Base-by-base conservation (phyloP, 208 protist genomes). In the Acanthamoeba quina region DNA sequence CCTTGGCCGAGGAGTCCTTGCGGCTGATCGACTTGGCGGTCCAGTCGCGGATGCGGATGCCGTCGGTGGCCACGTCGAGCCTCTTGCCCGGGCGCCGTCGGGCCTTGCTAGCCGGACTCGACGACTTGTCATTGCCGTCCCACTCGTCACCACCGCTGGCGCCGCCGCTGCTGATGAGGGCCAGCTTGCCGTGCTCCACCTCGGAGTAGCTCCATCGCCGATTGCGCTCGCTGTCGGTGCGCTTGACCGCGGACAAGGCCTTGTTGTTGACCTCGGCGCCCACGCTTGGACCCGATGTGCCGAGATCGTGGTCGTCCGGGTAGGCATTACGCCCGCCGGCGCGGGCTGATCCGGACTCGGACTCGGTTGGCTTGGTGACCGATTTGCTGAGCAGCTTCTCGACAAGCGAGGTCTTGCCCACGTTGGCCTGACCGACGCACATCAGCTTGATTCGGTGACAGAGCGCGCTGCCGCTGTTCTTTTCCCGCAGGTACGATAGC, bases 361-460 rank as follows among this genome's bases (percentile, higher is more conserved):
- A 34, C 10, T 62, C 82, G 15, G 82, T 41, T 7, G 82, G 82
- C 19, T 62, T 90, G 82, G 82, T 70, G 82, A 62, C 82, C 15
- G 82, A 90, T 47, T 90, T 90, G 82, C 82, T 62, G 56, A 90
- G 56, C 26, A 90, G 58, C 56, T 90, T 70, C 31, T 90, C 82
- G 17, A 90, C 58, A 6, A 90, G 41, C 17, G 82, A 90, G 54
- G 82, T 90, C 82, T 90, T 90, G 49, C 82, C 82, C 1, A 90
- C 82, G 54, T 90, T 90, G 82, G 82, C 82, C 82, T 90, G 82
- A 6, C 82, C 82, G 26, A 90, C 82, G 58, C 82, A 90, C 82
- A 90, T 90, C 26, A 90, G 37, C 56, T 70, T 62, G 49, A 90
- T 90, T 9, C 58, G 49, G 56, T 90, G 37, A n/a, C 49, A 62